phyloP scores from a whole-genome alignment of 148 eudicot genomes.

The Camellia sinensis region DNA sequence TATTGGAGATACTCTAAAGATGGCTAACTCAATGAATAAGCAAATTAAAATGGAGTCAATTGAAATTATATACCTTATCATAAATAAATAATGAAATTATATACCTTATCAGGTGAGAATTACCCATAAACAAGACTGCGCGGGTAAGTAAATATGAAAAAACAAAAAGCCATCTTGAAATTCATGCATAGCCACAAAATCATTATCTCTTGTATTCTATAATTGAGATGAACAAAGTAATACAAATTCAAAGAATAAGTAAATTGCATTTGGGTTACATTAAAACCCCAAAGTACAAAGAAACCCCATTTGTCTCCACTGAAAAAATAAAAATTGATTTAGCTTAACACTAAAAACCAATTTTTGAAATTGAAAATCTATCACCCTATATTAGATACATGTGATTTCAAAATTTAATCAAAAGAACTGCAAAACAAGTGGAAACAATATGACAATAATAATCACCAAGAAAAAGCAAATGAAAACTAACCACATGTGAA shows the following conservation, averaged over 20 bases:
- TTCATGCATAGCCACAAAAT: background rate
- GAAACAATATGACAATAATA: background rate
- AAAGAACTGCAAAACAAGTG: background rate
- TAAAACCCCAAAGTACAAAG: background rate
- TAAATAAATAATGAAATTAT: background rate
- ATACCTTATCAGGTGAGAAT: background rate
- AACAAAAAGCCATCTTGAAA: background rate
- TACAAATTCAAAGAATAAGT: background rate
- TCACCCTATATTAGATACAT: too few relatives aligned
- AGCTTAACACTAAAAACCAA: too few relatives aligned
- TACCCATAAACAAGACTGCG: background rate
- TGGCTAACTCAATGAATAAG: background rate
- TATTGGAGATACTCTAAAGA: background rate
- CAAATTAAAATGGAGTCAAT: background rate
- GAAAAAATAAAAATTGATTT: too few relatives aligned
- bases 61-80: background rate
- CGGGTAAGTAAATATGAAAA: background rate
- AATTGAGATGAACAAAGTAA: background rate
- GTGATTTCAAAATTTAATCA: too few relatives aligned
- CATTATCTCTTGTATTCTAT: background rate
- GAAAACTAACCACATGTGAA: background rate
- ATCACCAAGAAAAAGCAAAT: background rate
- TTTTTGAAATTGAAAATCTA: too few relatives aligned
- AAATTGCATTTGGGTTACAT: background rate
- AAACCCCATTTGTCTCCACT: background rate